A percentile compares a stretch with the other conserved stretches of the same genome.
These are phyloP conservation scores for Leucosporidium creatinivorum DNA, from an alignment of 768 basidiomycete species.

Conservation along the genomic window DNA sequence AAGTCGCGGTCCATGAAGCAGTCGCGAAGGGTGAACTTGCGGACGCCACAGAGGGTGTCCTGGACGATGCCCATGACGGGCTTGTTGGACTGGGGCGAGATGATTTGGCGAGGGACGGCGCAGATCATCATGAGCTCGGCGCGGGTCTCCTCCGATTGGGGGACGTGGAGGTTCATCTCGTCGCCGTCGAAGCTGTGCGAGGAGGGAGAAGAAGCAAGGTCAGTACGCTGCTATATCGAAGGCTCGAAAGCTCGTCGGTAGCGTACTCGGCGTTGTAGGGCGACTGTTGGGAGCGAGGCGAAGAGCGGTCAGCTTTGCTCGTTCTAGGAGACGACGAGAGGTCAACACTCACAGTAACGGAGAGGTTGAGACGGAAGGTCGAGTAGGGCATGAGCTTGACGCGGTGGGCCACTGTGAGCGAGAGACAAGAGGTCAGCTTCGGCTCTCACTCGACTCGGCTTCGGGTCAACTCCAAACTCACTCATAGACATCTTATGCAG, in stretches of 20 bases:
- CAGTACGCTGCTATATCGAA: not conserved
- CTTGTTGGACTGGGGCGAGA: constrained; percentile 98
- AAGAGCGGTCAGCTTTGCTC: constrained; percentile 24
- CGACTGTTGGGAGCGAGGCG: constrained; percentile 53
- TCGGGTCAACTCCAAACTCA: constrained; percentile 10
- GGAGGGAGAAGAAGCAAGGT: not conserved
- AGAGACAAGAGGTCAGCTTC: not conserved
- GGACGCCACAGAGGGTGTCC: constrained; percentile 93
- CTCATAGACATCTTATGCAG: constrained; percentile 99
- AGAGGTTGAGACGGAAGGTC: constrained; percentile 95
- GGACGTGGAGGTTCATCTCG: constrained; percentile 99
- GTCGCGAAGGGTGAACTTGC: constrained; percentile 94
- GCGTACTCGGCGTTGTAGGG: constrained; percentile 86
- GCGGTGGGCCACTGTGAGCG: constrained; percentile 68
- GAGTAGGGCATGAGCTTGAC: constrained; percentile 97
- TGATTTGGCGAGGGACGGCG: constrained; percentile 97
- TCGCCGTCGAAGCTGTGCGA: constrained; percentile 75
- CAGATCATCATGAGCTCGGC: constrained; percentile 97
- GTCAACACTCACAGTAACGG: constrained; percentile 62
- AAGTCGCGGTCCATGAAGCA: constrained; percentile 90
- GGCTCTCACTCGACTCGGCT: not conserved
- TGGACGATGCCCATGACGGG: constrained; percentile 82
- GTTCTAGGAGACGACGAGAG: not conserved
- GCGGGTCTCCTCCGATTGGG: constrained; percentile 95
- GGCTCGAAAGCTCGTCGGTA: not conserved